A percentile compares a stretch with the other conserved stretches of the same genome.
Conservation (phyloP, 2,329 filamentous ascomycete species). For the Curvularia hawaiiensis region DNA sequence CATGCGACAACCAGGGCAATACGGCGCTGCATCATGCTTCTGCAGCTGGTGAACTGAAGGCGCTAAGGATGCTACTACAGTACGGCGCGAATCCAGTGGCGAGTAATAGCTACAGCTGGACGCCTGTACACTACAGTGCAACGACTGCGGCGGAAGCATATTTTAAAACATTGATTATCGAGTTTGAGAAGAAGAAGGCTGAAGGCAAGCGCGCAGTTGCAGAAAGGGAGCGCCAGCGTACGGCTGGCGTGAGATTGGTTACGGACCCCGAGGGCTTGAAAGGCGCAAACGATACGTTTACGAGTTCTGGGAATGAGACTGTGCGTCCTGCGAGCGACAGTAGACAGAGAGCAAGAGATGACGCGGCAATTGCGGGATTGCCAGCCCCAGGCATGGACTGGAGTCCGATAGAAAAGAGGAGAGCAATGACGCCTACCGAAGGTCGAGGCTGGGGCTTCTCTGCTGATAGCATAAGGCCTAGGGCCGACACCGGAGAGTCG, state of each 20-base stretch:
- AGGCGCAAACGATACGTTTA: neutral
- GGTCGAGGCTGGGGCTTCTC: constrained; percentile 37
- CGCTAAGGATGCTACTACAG: constrained; percentile 75
- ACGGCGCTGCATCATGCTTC: constrained; percentile 87
- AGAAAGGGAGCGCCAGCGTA: constrained; percentile 40
- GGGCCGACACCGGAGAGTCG: constrained; percentile 46
- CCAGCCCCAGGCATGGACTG: constrained; percentile 45
- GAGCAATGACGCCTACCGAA: constrained; percentile 49
- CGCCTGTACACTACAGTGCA: constrained; percentile 79
- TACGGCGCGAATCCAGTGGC: constrained; percentile 77
- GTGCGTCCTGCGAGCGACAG: constrained; percentile 8
- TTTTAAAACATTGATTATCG: constrained; percentile 75
- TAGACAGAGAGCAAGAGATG: constrained; percentile 38
- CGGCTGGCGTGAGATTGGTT: constrained; percentile 30
- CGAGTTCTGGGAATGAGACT: constrained; percentile 5
- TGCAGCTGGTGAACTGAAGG: constrained; percentile 78
- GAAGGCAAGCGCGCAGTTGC: constrained; percentile 45
- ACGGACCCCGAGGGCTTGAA: constrained; percentile 8
- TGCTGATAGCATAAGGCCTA: constrained; percentile 36
- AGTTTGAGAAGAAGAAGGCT: constrained; percentile 67
- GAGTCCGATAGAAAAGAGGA: constrained; percentile 46
- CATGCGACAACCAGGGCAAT: constrained; percentile 73
- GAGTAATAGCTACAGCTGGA: constrained; percentile 80
- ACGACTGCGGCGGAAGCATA: constrained; percentile 86
- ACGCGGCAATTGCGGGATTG: constrained; percentile 38